Evolutionary conservation across 129 eudicot species (phyloP).

Genomic region (Smallanthus sonchifolius): DNA sequence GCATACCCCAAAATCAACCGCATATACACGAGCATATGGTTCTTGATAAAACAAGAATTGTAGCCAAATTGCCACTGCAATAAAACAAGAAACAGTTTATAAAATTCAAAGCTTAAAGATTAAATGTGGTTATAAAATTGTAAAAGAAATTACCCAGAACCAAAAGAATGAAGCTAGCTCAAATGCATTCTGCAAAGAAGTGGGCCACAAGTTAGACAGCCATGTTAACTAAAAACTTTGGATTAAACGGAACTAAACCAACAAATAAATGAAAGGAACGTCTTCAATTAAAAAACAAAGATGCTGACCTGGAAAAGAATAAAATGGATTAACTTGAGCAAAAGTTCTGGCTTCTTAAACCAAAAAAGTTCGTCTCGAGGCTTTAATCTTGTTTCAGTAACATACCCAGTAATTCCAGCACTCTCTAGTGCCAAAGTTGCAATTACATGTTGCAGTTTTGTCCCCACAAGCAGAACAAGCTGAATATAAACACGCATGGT

Average conservation of each 20-base stretch:
- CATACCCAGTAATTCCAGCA: conserved; percentile 65
- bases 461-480: conserved; percentile 90
- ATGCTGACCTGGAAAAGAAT: conserved; percentile 87
- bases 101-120: neutral
- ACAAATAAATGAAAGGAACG: neutral
- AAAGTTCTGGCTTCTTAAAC: conserved; percentile 86
- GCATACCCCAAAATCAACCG: conserved; percentile 76
- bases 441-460: conserved; percentile 89
- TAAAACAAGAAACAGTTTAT: conserved; percentile 5
- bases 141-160: conserved; percentile 76
- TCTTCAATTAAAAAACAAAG: too few species aligned
- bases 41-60: conserved; percentile 80
- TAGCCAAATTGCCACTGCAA: conserved; percentile 98
- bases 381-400: conserved; percentile 61
- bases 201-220: conserved; percentile 11
- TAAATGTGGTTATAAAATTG: neutral
- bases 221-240: neutral
- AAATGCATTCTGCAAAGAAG: conserved; percentile 76
- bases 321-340: conserved; percentile 80
- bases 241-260: neutral
- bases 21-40: conserved; percentile 74
- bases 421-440: conserved; percentile 96
- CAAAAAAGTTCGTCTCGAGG: conserved; percentile 98
- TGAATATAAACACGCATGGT: conserved; percentile 21
- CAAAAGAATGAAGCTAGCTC: conserved; percentile 98